These are phyloP conservation scores for Ogataea henricii DNA, from an alignment of 805 yeast genomes.

Conservation along the genomic window DNA sequence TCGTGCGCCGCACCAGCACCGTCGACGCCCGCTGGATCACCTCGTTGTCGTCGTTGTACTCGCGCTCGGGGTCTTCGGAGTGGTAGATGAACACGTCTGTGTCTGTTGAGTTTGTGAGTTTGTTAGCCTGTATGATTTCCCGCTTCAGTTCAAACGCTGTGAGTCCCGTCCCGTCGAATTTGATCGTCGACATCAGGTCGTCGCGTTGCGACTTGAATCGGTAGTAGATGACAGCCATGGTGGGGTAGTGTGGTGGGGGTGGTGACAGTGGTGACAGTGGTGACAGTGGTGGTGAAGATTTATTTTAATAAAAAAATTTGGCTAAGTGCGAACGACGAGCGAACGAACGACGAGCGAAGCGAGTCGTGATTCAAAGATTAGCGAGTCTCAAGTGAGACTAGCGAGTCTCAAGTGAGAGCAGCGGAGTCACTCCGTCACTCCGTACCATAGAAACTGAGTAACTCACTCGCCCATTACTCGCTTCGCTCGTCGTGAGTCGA, in stretches of 20 bases:
- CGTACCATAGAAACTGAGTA: no score
- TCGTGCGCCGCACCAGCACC: slow-evolving; percentile 78
- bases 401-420: no score
- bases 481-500: no score
- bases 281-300: background rate
- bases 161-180: slow-evolving; percentile 95
- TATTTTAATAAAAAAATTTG: slow-evolving; percentile 1
- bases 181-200: slow-evolving; percentile 60
- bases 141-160: slow-evolving; percentile 93
- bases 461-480: no score
- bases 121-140: slow-evolving; percentile 81
- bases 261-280: no score
- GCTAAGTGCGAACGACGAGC: no score
- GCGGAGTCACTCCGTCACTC: no score
- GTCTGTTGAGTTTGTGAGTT: slow-evolving; percentile 79
- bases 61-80: slow-evolving; percentile 53
- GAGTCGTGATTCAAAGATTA: background rate
- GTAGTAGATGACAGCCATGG: slow-evolving; percentile 63
- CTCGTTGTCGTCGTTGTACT: slow-evolving; percentile 83
- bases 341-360: background rate
- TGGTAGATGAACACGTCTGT: slow-evolving; percentile 72
- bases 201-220: slow-evolving; percentile 81
- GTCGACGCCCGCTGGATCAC: slow-evolving; percentile 90
- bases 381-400: no score
- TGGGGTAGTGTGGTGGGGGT: background rate